These are phyloP conservation scores for Solanum sitiens DNA, from an alignment of 257 asterid genomes.

Conservation along the genomic window DNA sequence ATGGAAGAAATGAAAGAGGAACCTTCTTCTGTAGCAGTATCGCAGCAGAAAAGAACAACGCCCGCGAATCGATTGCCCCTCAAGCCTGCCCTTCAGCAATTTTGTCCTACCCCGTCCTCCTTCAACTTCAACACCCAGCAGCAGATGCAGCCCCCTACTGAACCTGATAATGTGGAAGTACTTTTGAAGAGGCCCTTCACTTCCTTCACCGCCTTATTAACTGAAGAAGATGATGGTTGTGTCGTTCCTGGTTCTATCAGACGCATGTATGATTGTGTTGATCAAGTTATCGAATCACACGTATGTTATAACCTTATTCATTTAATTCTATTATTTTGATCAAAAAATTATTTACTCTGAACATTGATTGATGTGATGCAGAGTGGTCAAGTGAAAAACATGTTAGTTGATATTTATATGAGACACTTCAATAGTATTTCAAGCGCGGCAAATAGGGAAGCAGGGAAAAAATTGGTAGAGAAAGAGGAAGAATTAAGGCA, in stretches of 20 bases:
- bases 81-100: background rate
- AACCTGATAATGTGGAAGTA: background rate
- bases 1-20: background rate
- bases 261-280: background rate
- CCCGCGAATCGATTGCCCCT: background rate
- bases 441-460: conserved; percentile 4
- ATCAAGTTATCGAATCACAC: conserved; percentile 11
- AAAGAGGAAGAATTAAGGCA: background rate
- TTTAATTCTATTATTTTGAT: background rate
- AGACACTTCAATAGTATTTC: background rate
- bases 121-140: background rate
- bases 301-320: background rate
- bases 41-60: background rate
- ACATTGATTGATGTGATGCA: background rate
- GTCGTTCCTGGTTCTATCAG: background rate
- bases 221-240: background rate
- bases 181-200: background rate
- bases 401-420: background rate
- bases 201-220: conserved; percentile 1
- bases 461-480: conserved; percentile 12
- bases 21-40: background rate
- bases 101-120: background rate
- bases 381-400: conserved; percentile 16
- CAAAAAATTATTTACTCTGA: background rate
- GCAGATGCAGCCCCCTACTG: background rate